These are phyloP conservation scores for Geotrichum carabidarum DNA, from an alignment of 1,139 yeast species.

Conservation along the genomic window DNA sequence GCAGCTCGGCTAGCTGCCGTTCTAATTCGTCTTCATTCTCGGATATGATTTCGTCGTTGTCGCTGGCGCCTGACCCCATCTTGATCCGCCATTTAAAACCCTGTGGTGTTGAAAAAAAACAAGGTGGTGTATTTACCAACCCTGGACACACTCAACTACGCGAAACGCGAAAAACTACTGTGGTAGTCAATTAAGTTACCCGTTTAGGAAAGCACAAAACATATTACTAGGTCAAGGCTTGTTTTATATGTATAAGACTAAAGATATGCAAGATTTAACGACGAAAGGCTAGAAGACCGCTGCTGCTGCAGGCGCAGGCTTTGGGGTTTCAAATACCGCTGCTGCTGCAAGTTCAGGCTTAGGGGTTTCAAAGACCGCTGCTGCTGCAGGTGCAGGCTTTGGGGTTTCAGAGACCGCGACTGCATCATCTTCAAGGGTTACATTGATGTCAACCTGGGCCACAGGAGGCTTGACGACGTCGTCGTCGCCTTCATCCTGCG, in stretches of 20 bases:
- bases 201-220: neutral
- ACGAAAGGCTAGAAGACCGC: neutral
- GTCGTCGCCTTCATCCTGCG: neutral
- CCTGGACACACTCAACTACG: too few relatives aligned
- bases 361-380: neutral
- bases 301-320: neutral
- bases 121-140: neutral
- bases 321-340: neutral
- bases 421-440: neutral
- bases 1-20: slow-evolving; percentile 6
- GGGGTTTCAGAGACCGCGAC: neutral
- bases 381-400: neutral
- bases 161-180: neutral
- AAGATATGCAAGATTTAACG: too few relatives aligned
- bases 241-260: too few relatives aligned
- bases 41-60: slow-evolving; percentile 6
- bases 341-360: neutral
- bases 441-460: neutral
- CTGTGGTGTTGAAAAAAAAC: neutral
- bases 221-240: too few relatives aligned
- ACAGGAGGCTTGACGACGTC: neutral
- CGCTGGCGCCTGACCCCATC: neutral
- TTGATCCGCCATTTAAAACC: neutral
- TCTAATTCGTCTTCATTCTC: slow-evolving; percentile 11
- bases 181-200: neutral